A percentile compares a stretch with the other conserved stretches of the same genome.
Evolutionary conservation across 495 filamentous ascomycete genomes (phyloP).

Genomic region (Talaromyces wortmannii): DNA sequence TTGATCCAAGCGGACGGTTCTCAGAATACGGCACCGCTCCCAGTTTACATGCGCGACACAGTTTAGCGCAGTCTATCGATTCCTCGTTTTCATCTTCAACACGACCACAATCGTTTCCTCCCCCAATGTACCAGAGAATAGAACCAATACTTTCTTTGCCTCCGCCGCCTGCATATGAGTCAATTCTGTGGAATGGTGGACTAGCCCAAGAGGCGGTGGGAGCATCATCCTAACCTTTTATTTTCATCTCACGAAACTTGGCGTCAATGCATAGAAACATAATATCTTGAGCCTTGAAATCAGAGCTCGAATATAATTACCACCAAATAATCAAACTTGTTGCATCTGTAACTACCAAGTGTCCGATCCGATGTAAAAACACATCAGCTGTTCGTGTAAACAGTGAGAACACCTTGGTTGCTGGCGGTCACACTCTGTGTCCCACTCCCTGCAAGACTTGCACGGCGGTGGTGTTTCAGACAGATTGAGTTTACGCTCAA

Average conservation of each 20-base stretch:
- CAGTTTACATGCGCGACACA: no score
- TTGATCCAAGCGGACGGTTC: not conserved
- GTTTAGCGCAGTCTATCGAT: no score
- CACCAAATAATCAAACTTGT: not conserved
- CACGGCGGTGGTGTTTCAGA: not conserved
- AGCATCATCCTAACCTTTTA: not conserved
- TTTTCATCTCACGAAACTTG: not conserved
- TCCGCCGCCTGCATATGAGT: constrained; percentile 3
- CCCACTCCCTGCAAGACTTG: constrained; percentile 3
- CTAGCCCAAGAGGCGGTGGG: not conserved
- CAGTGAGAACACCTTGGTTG: constrained; percentile 3
- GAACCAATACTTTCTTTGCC: not conserved
- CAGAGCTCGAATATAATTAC: not conserved
- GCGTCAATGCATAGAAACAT: not conserved
- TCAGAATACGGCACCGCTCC: not conserved
- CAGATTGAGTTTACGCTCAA: not conserved
- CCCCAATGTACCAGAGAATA: not conserved
- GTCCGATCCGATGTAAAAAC: constrained; percentile 1
- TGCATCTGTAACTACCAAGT: not conserved
- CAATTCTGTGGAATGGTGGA: not conserved
- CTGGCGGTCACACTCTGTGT: not conserved
- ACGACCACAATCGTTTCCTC: no score
- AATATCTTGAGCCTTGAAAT: not conserved
- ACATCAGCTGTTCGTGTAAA: constrained; percentile 5
- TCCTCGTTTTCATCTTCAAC: no score